Evolutionary conservation across 768 basidiomycete species (phyloP).

Genomic region (Boletus subparvulus): DNA sequence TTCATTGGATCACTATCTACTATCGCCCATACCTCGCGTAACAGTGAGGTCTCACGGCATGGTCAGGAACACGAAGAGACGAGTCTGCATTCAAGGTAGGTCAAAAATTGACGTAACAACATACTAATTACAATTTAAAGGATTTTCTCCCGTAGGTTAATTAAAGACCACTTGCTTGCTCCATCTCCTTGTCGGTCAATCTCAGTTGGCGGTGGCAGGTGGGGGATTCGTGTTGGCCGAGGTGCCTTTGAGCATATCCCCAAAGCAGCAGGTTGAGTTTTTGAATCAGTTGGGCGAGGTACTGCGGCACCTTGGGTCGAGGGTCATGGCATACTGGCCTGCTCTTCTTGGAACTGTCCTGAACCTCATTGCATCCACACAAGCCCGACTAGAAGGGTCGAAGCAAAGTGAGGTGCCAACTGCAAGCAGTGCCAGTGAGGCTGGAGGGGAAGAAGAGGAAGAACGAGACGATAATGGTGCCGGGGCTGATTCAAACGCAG

Average conservation of each 20-base stretch:
- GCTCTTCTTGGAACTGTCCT: constrained; percentile 68
- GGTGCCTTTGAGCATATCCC: constrained; percentile 36
- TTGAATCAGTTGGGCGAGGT: constrained; percentile 83
- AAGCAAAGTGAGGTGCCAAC: constrained; percentile 23
- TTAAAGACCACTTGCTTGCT: too few relatives aligned
- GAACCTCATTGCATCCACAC: constrained; percentile 63
- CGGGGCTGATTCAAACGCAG: constrained; percentile 37
- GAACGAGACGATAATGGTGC: constrained; percentile 37
- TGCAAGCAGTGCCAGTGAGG: constrained; percentile 22
- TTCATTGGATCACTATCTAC: too few relatives aligned
- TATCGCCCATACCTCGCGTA: too few relatives aligned
- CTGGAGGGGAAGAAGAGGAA: constrained; percentile 33
- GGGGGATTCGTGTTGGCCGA: constrained; percentile 31
- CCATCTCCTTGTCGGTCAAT: too few relatives aligned
- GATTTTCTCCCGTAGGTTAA: too few relatives aligned
- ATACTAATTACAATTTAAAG: too few relatives aligned
- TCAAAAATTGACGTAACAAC: too few relatives aligned
- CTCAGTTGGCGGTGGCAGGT: constrained; percentile 20
- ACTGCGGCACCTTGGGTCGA: constrained; percentile 78
- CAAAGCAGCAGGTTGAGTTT: constrained; percentile 81
- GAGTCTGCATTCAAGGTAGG: too few relatives aligned
- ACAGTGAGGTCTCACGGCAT: too few relatives aligned
- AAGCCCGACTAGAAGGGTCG: constrained; percentile 46
- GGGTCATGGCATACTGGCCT: constrained; percentile 70
- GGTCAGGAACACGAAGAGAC: too few relatives aligned